Evolutionary conservation across 1,284 basidiomycete genomes (phyloP).

Genomic region (Malassezia slooffiae): DNA sequence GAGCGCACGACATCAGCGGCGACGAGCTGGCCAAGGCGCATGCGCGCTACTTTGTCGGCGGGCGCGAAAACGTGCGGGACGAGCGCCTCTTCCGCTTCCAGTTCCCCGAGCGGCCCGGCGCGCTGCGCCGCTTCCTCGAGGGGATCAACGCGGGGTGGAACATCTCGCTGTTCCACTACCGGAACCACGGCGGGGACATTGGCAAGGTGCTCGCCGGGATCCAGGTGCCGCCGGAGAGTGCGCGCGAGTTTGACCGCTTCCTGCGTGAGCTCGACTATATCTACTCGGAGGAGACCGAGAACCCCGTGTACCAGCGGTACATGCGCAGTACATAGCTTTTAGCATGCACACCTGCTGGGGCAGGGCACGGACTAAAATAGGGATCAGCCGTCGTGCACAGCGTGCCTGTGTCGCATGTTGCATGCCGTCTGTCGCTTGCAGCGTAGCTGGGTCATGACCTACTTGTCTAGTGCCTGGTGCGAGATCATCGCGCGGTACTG

Average conservation of each 20-base stretch:
- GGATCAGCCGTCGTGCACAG: too few species aligned
- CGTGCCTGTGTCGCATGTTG: neutral
- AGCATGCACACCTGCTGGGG: neutral
- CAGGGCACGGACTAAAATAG: neutral
- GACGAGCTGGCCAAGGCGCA: conserved; percentile 94
- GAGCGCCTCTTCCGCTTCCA: conserved; percentile 92
- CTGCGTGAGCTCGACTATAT: conserved; percentile 67
- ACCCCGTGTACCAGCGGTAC: conserved; percentile 71
- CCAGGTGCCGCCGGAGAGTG: conserved; percentile 61
- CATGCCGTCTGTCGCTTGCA: neutral
- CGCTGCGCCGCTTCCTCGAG: conserved; percentile 66
- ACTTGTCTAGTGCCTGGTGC: conserved; percentile 21
- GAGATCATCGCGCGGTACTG: conserved; percentile 30
- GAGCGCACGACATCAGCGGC: conserved; percentile 77
- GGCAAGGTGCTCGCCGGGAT: conserved; percentile 62
- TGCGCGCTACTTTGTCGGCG: conserved; percentile 81
- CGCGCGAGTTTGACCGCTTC: conserved; percentile 61
- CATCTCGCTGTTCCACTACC: conserved; percentile 90
- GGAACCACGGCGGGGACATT: conserved; percentile 69
- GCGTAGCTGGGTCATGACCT: too few species aligned
- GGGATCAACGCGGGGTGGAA: conserved; percentile 77
- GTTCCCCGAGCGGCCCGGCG: conserved; percentile 90
- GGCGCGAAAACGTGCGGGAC: conserved; percentile 55
- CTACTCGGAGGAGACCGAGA: conserved; percentile 86
- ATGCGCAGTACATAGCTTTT: conserved; percentile 42